Base-by-base conservation (phyloP, 2,329 filamentous ascomycete species). In the Teratosphaeria destructans region DNA sequence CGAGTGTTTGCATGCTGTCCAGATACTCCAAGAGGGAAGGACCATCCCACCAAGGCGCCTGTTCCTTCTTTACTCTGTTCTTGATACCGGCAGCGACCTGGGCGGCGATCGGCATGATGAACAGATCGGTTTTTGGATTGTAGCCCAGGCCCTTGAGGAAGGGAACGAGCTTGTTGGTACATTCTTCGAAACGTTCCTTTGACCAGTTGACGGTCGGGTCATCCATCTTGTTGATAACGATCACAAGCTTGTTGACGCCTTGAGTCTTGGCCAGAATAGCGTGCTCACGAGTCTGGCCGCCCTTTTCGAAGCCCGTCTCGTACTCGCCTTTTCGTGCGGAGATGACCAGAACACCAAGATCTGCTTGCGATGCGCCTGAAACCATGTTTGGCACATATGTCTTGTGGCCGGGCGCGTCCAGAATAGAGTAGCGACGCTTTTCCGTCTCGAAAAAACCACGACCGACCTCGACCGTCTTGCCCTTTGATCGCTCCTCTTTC, bases 161-260 rank as follows among this genome's bases (percentile, higher is more conserved):
- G 66, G 86, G 83, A 16, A 85, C 75, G 56, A 99, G 84, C 79
- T 97, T 99, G 66, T 86, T 86, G 3, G 86, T 92, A 76, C 94
- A 99, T 77, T 99, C 94, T 70, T 90, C 86, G 79, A 90, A 99
- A 59, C 94, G 87, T 49, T 89, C 89, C 68, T 96, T 85, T 58
- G 89, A 94, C 95, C 95, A 99, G 71, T 96, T 85, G 57, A 99
- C 95, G 2, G 94, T 99, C 11, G 87, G 81, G 73, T 99, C 94
- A 72, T 99, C 94, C 95, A 99, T 99, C 82, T 99, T 99, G 84
- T 99, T 99, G 73, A 96, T 92, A 57, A 83, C 94, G 34, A 99
- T 87, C 54, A 97, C 81, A 59, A 99, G 82, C 78, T 96, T 96
- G 82, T 95, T 95, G 61, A 99, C 94, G 76, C 94, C 94, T 73